Conservation (phyloP, 345 rosid species). For the Sisymbrium irio region DNA sequence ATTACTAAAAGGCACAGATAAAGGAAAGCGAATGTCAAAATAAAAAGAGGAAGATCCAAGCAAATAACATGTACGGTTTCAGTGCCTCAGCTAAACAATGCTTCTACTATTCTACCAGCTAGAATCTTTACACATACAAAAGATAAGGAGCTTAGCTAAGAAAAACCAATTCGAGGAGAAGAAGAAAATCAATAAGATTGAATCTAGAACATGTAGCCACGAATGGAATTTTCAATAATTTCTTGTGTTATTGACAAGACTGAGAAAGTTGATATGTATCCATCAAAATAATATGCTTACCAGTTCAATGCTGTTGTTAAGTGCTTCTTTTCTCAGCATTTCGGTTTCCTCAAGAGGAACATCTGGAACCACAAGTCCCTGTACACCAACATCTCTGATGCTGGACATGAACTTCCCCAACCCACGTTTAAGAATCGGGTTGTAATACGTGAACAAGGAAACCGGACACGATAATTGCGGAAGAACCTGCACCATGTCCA, state of each 20-base stretch:
- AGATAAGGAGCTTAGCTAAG: background rate
- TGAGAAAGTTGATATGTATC: background rate
- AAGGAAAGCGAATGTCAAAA: background rate
- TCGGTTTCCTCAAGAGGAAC: conserved; percentile 96
- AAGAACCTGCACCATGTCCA: conserved; percentile 56
- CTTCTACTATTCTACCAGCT: background rate
- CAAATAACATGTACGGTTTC: background rate
- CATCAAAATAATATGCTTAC: conserved; percentile 28
- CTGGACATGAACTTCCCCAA: conserved; percentile 70
- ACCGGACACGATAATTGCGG: conserved; percentile 76
- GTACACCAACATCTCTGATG: conserved; percentile 66
- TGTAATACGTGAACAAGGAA: conserved; percentile 80
- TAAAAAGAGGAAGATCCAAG: background rate
- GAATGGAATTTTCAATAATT: background rate
- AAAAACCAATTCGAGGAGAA: background rate
- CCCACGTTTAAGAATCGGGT: conserved; percentile 84
- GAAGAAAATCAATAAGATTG: background rate
- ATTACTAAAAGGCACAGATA: background rate
- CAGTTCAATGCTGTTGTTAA: conserved; percentile 67
- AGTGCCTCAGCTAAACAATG: conserved; percentile 10
- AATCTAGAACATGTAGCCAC: background rate
- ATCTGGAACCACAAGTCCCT: conserved; percentile 94
- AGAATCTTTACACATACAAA: background rate
- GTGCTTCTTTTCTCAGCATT: conserved; percentile 68
- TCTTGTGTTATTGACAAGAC: conserved; percentile 14